A percentile compares a stretch with the other conserved stretches of the same genome.
Conservation (phyloP, 768 basidiomycete species). For the Podaxis sp. region DNA sequence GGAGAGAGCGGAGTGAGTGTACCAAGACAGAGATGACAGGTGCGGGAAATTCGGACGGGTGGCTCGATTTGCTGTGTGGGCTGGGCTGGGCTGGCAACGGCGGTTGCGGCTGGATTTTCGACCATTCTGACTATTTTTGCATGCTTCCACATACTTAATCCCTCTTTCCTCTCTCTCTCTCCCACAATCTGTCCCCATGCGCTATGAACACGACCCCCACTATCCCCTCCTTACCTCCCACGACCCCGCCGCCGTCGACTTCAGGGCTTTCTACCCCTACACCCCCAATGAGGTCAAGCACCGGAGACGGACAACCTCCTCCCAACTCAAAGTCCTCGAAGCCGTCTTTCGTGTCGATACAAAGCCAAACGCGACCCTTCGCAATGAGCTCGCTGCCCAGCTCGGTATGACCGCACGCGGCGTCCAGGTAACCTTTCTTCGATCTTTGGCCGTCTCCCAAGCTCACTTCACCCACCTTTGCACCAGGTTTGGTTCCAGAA, state of each 20-base stretch:
- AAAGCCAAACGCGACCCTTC: slow-evolving; percentile 80
- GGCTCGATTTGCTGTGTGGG: slow-evolving; percentile 5
- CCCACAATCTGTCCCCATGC: slow-evolving; percentile 23
- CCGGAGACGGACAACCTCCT: slow-evolving; percentile 81
- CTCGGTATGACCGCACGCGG: slow-evolving; percentile 91
- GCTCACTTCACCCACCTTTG: slow-evolving; percentile 17
- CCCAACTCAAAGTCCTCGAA: slow-evolving; percentile 89
- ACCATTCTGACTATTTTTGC: slow-evolving; percentile 23
- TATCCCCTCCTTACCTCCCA: slow-evolving; percentile 43
- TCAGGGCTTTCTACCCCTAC: slow-evolving; percentile 84
- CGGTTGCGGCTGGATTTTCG: slow-evolving; percentile 11
- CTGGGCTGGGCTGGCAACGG: not conserved
- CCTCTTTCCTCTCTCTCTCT: slow-evolving; percentile 25
- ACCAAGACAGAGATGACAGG: slow-evolving; percentile 11
- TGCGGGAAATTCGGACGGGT: slow-evolving; percentile 19
- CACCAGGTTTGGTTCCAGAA: slow-evolving; percentile 89
- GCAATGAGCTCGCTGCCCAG: slow-evolving; percentile 76
- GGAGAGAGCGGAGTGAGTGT: slow-evolving; percentile 27
- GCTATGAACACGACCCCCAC: slow-evolving; percentile 30
- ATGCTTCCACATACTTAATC: slow-evolving; percentile 22
- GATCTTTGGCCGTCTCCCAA: not conserved
- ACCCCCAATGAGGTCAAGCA: slow-evolving; percentile 94
- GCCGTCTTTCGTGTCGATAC: slow-evolving; percentile 82
- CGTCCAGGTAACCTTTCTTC: slow-evolving; percentile 67
- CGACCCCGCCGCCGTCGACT: slow-evolving; percentile 71